Evolutionary conservation across 2,329 filamentous ascomycete genomes (phyloP).

Genomic region (Phyllachora maydis): DNA sequence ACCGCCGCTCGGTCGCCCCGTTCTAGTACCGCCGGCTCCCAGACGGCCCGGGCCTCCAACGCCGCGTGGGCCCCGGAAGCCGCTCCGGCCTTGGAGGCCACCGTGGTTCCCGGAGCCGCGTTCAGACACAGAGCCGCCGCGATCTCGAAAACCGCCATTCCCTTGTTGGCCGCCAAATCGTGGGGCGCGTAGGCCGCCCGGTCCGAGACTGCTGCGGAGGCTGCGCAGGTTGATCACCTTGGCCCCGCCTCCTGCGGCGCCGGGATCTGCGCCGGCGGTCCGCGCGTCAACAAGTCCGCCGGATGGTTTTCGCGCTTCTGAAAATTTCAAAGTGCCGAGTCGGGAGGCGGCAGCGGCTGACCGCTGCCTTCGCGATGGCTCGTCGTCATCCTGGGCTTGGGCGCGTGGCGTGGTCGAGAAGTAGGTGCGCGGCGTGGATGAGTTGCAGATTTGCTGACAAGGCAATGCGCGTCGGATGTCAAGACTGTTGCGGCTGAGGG

Average conservation of each 20-base stretch:
- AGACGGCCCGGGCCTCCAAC: too few relatives aligned
- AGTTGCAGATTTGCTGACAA: too few relatives aligned
- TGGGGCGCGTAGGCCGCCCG: neutral
- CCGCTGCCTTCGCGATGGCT: constrained; percentile 4
- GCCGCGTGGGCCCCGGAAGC: neutral
- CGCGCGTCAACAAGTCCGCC: constrained; percentile 3
- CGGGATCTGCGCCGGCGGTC: constrained; percentile 1
- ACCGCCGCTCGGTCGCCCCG: neutral
- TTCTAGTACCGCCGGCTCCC: neutral
- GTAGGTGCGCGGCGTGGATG: too few relatives aligned
- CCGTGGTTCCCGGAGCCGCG: neutral
- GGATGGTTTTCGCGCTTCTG: too few relatives aligned
- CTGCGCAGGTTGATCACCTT: constrained; percentile 11
- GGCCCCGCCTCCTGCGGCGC: constrained; percentile 1
- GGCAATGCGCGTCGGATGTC: too few relatives aligned
- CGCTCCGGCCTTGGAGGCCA: neutral
- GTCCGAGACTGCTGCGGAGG: constrained; percentile 4
- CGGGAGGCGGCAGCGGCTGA: constrained; percentile 7
- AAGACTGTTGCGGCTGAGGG: too few relatives aligned
- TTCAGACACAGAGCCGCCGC: neutral
- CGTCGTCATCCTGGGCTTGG: constrained; percentile 1
- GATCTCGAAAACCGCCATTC: neutral
- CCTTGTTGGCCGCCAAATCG: neutral
- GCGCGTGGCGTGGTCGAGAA: constrained; percentile 1
- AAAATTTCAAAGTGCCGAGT: constrained; percentile 5